Conservation (phyloP, 169 alveolate genomes). For the Cryptosporidium viatorum region DNA sequence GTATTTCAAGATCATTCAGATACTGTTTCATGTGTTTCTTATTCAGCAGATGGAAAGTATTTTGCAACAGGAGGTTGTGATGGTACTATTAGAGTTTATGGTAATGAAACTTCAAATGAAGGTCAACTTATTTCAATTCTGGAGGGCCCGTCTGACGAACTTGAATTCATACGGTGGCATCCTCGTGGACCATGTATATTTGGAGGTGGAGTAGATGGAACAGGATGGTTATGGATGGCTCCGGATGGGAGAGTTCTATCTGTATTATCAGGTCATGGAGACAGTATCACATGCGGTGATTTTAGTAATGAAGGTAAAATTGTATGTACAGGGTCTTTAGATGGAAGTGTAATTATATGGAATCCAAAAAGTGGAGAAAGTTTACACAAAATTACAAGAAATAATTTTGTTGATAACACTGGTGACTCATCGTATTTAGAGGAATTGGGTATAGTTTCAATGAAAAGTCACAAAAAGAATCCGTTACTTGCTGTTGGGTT, state of each 20-base stretch:
- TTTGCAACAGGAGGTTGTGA: conserved; percentile 78
- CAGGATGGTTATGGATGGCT: conserved; percentile 78
- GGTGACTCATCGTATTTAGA: conserved; percentile 12
- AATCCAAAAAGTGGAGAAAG: conserved; percentile 74
- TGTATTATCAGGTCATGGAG: conserved; percentile 74
- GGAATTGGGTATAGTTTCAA: conserved; percentile 50
- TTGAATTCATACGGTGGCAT: conserved; percentile 76
- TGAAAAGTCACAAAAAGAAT: conserved; percentile 21
- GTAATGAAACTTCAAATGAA: conserved; percentile 17
- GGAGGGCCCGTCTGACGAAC: conserved; percentile 78
- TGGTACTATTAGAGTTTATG: conserved; percentile 71
- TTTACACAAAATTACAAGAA: conserved; percentile 40
- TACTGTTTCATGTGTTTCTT: conserved; percentile 74
- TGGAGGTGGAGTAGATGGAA: conserved; percentile 75
- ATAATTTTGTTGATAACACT: not conserved
- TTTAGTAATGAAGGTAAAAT: conserved; percentile 74
- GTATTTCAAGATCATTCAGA: conserved; percentile 68
- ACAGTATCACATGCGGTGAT: conserved; percentile 74
- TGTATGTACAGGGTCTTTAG: conserved; percentile 75
- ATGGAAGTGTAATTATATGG: conserved; percentile 76
- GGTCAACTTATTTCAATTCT: conserved; percentile 32
- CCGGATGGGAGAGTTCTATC: conserved; percentile 75
- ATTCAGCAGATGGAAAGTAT: conserved; percentile 72
- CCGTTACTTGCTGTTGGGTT: conserved; percentile 61
- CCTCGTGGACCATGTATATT: conserved; percentile 75